Evolutionary conservation across 192 early-diverging fungal species (phyloP), one percentile per base, ranked within the genome.

Genomic region (Thoreauomyces humboldtii): DNA sequence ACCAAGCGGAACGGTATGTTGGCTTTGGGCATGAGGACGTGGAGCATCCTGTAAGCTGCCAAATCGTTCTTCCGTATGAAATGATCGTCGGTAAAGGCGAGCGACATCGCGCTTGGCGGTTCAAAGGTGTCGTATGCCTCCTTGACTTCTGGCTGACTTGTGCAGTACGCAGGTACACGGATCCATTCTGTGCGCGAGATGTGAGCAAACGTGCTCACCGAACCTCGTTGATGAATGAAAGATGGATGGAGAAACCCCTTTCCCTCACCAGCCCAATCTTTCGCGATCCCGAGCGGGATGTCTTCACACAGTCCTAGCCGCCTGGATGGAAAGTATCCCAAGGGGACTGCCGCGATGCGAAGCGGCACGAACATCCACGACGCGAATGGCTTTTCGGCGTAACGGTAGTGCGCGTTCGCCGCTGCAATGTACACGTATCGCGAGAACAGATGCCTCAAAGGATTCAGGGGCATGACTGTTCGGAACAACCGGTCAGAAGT

Each of bases 291-390:
- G 15, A 57, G 17, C 25, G 55, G 55, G 14, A 57, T 57, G 35
- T 57, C 4, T 1, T 57, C 55, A 37, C 55, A 57, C 71, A 17
- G 37, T 56, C 14, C 73, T 77, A 67, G 70, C n/a, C n/a, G n/a
- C n/a, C n/a, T n/a, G n/a, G n/a, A n/a, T n/a, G n/a, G n/a, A n/a
- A n/a, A n/a, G n/a, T n/a, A n/a, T n/a, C n/a, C n/a, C n/a, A n/a
- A n/a, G n/a, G n/a, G n/a, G n/a, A n/a, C n/a, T n/a, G n/a, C n/a
- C n/a, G n/a, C n/a, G n/a, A n/a, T n/a, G n/a, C n/a, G n/a, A n/a
- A n/a, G n/a, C n/a, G n/a, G n/a, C n/a, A n/a, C n/a, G n/a, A n/a
- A n/a, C n/a, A n/a, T n/a, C n/a, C n/a, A n/a, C n/a, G n/a, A n/a
- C n/a, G n/a, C n/a, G n/a, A n/a, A n/a, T n/a, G n/a, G n/a, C n/a